Conservation (phyloP, 805 yeast species). For the Metschnikowia gelsemii region DNA sequence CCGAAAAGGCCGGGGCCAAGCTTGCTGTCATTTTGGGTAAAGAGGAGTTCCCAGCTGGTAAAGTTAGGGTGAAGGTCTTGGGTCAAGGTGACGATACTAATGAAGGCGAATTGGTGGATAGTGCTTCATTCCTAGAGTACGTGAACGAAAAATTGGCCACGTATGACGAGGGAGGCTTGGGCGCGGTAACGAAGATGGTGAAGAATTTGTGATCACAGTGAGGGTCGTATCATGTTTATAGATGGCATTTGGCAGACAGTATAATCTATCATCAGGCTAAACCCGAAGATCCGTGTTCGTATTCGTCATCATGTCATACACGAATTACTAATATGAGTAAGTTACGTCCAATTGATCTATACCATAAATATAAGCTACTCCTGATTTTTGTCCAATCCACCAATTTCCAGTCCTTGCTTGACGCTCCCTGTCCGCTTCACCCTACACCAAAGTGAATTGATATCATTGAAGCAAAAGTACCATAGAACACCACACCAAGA, state of each 20-base stretch:
- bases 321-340: no score
- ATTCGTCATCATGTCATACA: neutral
- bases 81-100: conserved; percentile 84
- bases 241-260: neutral
- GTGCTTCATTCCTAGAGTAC: conserved; percentile 56
- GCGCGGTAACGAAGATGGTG: conserved; percentile 62
- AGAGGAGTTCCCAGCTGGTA: conserved; percentile 83
- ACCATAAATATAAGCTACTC: neutral
- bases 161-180: conserved; percentile 53
- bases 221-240: conserved; percentile 4
- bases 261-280: neutral
- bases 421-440: conserved; percentile 61
- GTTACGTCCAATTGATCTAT: no score
- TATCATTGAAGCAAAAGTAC: conserved; percentile 66
- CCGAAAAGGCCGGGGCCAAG: conserved; percentile 90
- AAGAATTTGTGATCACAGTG: conserved; percentile 44
- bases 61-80: conserved; percentile 79
- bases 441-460: conserved; percentile 74
- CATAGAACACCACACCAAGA: conserved; percentile 78
- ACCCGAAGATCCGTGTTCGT: no score
- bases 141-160: conserved; percentile 40
- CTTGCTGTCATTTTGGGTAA: conserved; percentile 92
- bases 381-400: conserved; percentile 20
- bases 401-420: conserved; percentile 33
- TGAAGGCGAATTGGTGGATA: conserved; percentile 76